Evolutionary conservation across 352 stramenopile species (phyloP), one percentile per base, ranked within the genome.

Genomic region (Globisporangium heterothallicum): DNA sequence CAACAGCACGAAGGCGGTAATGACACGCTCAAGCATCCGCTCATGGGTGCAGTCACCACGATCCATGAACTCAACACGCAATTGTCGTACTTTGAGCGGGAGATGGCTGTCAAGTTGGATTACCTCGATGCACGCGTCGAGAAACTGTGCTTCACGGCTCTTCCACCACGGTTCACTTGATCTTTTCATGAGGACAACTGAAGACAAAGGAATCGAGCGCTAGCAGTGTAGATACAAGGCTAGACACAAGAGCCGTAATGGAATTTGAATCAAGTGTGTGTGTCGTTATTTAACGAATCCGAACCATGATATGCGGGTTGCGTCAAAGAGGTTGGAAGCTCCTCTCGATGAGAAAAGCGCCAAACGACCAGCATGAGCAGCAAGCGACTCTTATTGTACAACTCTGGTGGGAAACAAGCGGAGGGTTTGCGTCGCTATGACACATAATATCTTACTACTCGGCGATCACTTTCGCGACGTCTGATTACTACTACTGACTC

Each of bases 91-190:
- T 86, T 86, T 62, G 74, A 84, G 53, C 61, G 59, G 0, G 66
- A 79, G 5, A 74, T 86, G 56, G 50, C 49, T 13, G 22, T 55
- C 44, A 88, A 88, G 41, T 59, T 88, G 22, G 71, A 88, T 51
- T 64, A 72, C 58, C 52, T 92, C 51, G 80, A 88, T 41, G 56
- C 77, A 35, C 74, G 80, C 24, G 70, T 91, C 14, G 49, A 76
- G 45, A 88, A 82, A 43, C 54, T 88, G 21, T 72, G 72, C 55
- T 77, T 66, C 22, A 43, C 70, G 13, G 59, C 74, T 32, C 62
- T 84, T 3, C 56, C 72, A 4, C 56, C 67, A 16, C 53, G 61
- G 14, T 56, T 73, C 49, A 58, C 50, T 0, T 50, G 36, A 49
- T 12, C 8, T 38, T n/a, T n/a, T n/a, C n/a, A n/a, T n/a, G n/a